Evolutionary conservation across 306 rosid genomes (phyloP).

Genomic region (Ammopiptanthus mongolicus): DNA sequence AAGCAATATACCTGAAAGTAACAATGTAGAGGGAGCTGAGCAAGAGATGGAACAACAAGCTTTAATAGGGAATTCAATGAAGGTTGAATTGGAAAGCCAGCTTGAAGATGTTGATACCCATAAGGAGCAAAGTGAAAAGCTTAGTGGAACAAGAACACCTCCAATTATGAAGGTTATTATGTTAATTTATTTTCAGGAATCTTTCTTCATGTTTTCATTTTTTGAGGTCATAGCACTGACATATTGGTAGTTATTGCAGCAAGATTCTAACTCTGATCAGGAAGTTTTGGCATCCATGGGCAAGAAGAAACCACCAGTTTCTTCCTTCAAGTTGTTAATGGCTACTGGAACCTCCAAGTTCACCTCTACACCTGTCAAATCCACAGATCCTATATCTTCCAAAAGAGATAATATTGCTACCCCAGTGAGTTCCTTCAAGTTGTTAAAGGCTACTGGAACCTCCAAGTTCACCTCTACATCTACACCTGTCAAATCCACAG

Average conservation of each 20-base stretch:
- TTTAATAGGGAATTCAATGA: conserved; percentile 24
- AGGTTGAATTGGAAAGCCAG: conserved; percentile 39
- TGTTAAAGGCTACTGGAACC: conserved; percentile 32
- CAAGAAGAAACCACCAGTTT: conserved; percentile 47
- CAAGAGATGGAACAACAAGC: conserved; percentile 18
- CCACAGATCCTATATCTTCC: conserved; percentile 27
- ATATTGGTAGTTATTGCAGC: conserved; percentile 22
- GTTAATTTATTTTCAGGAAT: neutral
- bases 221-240: conserved; percentile 4
- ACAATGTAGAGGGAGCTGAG: conserved; percentile 31
- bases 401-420: conserved; percentile 41
- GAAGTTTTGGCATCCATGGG: conserved; percentile 34
- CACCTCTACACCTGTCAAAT: conserved; percentile 52
- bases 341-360: conserved; percentile 38
- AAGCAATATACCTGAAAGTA: conserved; percentile 22
- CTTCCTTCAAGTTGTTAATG: conserved; percentile 38
- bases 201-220: neutral
- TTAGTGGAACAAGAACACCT: conserved; percentile 33
- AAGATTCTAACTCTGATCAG: conserved; percentile 25
- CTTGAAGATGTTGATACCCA: conserved; percentile 25
- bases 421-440: conserved; percentile 49
- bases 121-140: conserved; percentile 31
- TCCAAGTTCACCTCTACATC: conserved; percentile 48
- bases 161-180: conserved; percentile 43
- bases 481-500: conserved; percentile 46